Conservation (phyloP, 176 grass and related monocot genomes). For the Microstegium vimineum region DNA sequence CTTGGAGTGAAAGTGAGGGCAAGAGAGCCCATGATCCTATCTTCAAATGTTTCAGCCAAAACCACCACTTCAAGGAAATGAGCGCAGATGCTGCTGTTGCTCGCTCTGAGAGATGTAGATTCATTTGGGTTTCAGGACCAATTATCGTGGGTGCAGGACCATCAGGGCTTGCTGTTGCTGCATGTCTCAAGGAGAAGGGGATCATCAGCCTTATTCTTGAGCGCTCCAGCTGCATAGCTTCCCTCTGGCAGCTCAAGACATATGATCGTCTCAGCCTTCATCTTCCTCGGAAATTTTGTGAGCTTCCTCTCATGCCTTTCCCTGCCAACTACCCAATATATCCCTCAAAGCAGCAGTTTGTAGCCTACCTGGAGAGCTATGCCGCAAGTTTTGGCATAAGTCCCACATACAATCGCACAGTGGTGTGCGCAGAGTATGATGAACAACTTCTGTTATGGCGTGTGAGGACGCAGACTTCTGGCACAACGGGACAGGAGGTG, state of each 20-base stretch:
- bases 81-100: neutral
- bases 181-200: conserved; percentile 76
- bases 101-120: conserved; percentile 28
- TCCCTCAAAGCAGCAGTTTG: conserved; percentile 83
- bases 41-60: conserved; percentile 44
- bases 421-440: conserved; percentile 62
- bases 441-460: conserved; percentile 51
- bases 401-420: conserved; percentile 60
- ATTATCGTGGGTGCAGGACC: conserved; percentile 93
- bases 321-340: conserved; percentile 67
- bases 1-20: conserved; percentile 76
- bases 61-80: conserved; percentile 30
- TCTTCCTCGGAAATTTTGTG: conserved; percentile 92
- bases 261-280: conserved; percentile 95
- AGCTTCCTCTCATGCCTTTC: conserved; percentile 91
- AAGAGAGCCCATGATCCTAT: conserved; percentile 74
- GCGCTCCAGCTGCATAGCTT: conserved; percentile 81
- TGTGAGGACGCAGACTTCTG: conserved; percentile 24
- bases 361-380: conserved; percentile 78
- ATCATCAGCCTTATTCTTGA: conserved; percentile 77
- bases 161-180: conserved; percentile 87
- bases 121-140: conserved; percentile 49
- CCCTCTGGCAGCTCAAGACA: conserved; percentile 84
- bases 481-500: conserved; percentile 22
- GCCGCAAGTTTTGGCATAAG: conserved; percentile 58